These are phyloP conservation scores for Setomelanomma holmii DNA, from an alignment of 2,329 filamentous ascomycete species.

Conservation along the genomic window DNA sequence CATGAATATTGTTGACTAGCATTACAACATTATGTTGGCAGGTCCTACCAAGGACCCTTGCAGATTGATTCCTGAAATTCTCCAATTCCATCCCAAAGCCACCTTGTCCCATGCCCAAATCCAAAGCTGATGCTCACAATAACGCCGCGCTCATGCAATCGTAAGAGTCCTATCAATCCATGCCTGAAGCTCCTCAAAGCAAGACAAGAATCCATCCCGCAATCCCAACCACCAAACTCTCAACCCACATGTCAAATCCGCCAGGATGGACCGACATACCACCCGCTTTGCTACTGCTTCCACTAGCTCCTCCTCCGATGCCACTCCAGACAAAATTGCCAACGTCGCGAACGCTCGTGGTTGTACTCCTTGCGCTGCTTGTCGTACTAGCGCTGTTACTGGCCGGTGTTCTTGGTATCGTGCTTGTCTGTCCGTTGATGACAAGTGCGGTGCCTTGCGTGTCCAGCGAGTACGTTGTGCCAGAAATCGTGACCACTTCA, in stretches of 20 bases:
- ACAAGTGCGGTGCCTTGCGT: constrained; percentile 35
- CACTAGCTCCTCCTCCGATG: constrained; percentile 15
- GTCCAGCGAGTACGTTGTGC: constrained; percentile 40
- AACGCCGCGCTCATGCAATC: background rate
- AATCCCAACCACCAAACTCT: constrained; percentile 31
- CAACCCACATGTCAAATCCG: constrained; percentile 34
- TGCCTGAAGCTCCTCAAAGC: background rate
- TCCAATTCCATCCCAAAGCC: background rate
- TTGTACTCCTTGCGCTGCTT: constrained; percentile 3
- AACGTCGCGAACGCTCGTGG: constrained; percentile 11
- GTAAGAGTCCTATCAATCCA: background rate
- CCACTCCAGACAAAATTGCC: constrained; percentile 38
- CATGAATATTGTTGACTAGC: background rate
- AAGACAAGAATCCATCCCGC: constrained; percentile 31
- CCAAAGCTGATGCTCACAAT: no score
- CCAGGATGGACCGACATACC: constrained; percentile 7
- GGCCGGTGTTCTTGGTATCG: constrained; percentile 29
- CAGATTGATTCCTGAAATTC: no score
- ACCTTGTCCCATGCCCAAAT: background rate
- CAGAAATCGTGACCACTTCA: constrained; percentile 29
- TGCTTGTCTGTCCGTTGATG: constrained; percentile 42
- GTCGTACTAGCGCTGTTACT: constrained; percentile 38
- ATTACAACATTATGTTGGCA: background rate
- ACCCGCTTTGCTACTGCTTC: constrained; percentile 21
- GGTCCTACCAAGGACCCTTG: no score